phyloP scores from a whole-genome alignment of 345 rosid species.

The Combretum micranthum region DNA sequence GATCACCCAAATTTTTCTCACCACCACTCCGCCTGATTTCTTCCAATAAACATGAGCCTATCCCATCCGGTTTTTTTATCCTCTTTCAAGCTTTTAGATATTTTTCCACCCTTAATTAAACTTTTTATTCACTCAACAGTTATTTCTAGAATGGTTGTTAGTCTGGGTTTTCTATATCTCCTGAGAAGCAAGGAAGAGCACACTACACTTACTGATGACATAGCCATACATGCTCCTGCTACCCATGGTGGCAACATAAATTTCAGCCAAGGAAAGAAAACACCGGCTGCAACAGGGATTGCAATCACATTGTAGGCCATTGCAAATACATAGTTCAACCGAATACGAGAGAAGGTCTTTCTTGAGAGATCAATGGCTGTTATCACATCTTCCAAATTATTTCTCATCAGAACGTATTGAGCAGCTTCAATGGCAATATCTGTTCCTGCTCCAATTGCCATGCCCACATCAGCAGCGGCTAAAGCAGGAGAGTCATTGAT shows the following conservation, averaged over 20 bases:
- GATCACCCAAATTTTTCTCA: conserved; percentile 9
- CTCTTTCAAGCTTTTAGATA: neutral
- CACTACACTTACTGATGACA: conserved; percentile 95
- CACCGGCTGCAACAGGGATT: conserved; percentile 87
- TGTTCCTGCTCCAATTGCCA: conserved; percentile 99
- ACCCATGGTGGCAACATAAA: conserved; percentile 95
- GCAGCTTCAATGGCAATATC: conserved; percentile 99
- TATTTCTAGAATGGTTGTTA: conserved; percentile 77
- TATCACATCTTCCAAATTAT: conserved; percentile 90
- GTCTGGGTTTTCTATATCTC: conserved; percentile 81
- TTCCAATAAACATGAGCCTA: neutral
- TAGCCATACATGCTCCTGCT: conserved; percentile 97
- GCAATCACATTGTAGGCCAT: conserved; percentile 91
- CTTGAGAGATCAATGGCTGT: conserved; percentile 92
- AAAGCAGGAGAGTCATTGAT: conserved; percentile 99
- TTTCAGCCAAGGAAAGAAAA: conserved; percentile 54
- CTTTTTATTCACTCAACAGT: conserved; percentile 52
- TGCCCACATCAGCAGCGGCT: conserved; percentile 94
- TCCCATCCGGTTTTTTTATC: neutral
- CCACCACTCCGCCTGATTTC: conserved; percentile 7
- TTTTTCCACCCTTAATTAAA: neutral
- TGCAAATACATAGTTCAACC: conserved; percentile 77
- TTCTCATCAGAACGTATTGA: conserved; percentile 90
- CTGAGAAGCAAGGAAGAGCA: conserved; percentile 96
- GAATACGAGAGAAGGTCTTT: conserved; percentile 73